These are phyloP conservation scores for Cercophora newfieldiana DNA, from an alignment of 495 filamentous ascomycete genomes.

Conservation along the genomic window DNA sequence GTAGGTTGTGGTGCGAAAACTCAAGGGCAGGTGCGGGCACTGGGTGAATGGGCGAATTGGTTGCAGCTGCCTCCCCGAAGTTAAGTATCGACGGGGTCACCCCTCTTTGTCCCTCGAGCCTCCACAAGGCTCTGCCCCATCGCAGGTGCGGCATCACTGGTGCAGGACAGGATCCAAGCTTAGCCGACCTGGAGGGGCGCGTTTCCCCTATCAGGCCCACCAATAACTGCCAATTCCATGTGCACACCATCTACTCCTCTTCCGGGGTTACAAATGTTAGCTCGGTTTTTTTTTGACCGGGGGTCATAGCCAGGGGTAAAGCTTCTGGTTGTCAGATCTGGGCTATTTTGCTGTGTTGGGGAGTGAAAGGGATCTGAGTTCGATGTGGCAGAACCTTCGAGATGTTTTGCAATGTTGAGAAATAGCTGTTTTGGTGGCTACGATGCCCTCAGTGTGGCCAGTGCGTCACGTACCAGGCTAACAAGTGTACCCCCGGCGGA, in stretches of 20 bases:
- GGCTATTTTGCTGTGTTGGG: too few relatives aligned
- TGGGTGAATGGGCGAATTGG: neutral
- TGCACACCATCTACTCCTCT: neutral
- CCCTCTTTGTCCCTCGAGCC: neutral
- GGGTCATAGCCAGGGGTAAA: neutral
- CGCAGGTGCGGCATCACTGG: conserved; percentile 3
- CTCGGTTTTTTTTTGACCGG: neutral
- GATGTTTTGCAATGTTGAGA: too few relatives aligned
- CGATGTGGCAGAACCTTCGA: too few relatives aligned
- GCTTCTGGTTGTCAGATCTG: neutral
- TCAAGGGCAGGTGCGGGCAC: neutral
- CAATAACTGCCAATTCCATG: conserved; percentile 4
- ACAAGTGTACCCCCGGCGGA: too few relatives aligned
- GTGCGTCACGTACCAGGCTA: too few relatives aligned
- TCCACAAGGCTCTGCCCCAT: neutral
- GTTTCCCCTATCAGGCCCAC: conserved; percentile 19
- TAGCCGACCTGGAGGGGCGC: conserved; percentile 6
- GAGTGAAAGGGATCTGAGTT: too few relatives aligned
- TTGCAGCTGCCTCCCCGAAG: neutral
- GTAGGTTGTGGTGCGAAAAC: neutral
- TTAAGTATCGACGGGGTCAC: neutral
- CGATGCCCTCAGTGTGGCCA: too few relatives aligned
- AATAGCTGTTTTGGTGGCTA: too few relatives aligned
- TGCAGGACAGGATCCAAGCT: conserved; percentile 12
- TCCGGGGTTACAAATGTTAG: neutral